Base-by-base conservation (phyloP, 495 filamentous ascomycete species). In the Sordaria brevicollis region DNA sequence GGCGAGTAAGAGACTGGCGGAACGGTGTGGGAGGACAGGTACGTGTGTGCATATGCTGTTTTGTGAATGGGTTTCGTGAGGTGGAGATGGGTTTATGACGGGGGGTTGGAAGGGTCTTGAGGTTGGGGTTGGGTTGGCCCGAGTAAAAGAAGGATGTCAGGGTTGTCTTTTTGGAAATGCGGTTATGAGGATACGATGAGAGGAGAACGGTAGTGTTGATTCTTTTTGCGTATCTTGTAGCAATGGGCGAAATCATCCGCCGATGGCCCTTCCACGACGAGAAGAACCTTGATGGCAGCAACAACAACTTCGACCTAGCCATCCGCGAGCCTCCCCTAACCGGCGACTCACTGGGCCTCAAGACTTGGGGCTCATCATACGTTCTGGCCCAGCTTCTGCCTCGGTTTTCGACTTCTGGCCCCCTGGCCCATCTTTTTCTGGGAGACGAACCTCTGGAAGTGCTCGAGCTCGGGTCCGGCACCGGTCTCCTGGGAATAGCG, bases 291-390 rank as follows among this genome's bases (percentile, higher is more conserved):
- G 71, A 69, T 3, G 68, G 70, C 5, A 69, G 74, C 1, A 36
- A 9, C 11, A 3, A 25, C 49, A 17, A 74, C 0, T 84, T 91
- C 71, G 85, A 89, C 39, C 79, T 96, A 66, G 82, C 84, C 17
- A 87, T 99, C 19, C 87, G 94, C 71, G 95, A 99, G 75, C 95
- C 95, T 0, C 88, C 93, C 2, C 80, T 97, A 67, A 96, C 92
- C 0, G 87, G 90, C 3, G 95, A 97, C 77, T 90, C 94, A 69
- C 86, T 97, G 17, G 95, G 95, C 11, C 86, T 93, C 74, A 97
- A 97, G 76, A 97, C 94, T 0, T 97, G 94, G 94, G 88, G 91
- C 0, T 92, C 92, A 0, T 93, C 93, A 0, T 95, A 92, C 76
- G 86, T 96, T 3, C 89, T 99, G 19, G 91, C 95, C 0, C 91